A percentile compares a stretch with the other conserved stretches of the same genome.
Evolutionary conservation across 495 filamentous ascomycete genomes (phyloP).

Genomic region (Neurospora discreta): DNA sequence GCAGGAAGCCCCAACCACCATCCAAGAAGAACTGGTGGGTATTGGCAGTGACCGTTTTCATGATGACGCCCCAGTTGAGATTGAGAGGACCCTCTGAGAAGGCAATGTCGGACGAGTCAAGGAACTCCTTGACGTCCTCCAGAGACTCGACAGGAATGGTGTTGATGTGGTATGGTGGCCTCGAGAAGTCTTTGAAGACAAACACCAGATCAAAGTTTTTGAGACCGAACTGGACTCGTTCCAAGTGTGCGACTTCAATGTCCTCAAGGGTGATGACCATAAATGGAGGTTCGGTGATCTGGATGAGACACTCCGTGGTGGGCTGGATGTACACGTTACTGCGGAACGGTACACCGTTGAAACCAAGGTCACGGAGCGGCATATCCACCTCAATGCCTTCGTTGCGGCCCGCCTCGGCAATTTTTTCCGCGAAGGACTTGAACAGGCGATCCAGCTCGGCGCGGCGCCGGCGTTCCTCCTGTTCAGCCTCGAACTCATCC

Average conservation of each 20-base stretch:
- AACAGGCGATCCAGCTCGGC: constrained; percentile 91
- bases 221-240: constrained; percentile 94
- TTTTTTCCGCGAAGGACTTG: constrained; percentile 94
- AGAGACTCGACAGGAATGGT: constrained; percentile 94
- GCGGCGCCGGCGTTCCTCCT: constrained; percentile 85
- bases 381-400: constrained; percentile 83
- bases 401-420: constrained; percentile 81
- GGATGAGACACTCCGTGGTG: constrained; percentile 95
- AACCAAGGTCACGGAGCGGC: constrained; percentile 91
- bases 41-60: constrained; percentile 95
- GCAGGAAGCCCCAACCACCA: constrained; percentile 91
- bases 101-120: constrained; percentile 88
- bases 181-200: constrained; percentile 91
- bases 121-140: constrained; percentile 95
- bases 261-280: constrained; percentile 88
- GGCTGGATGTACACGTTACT: constrained; percentile 92
- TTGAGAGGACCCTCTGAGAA: constrained; percentile 94
- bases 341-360: constrained; percentile 90
- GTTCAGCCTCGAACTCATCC: constrained; percentile 96
- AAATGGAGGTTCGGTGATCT: constrained; percentile 94
- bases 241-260: constrained; percentile 91
- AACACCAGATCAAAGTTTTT: constrained; percentile 99
- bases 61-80: constrained; percentile 96
- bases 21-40: constrained; percentile 91
- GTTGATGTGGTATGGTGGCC: constrained; percentile 84